Evolutionary conservation across 176 grass and related monocot genomes (phyloP), one percentile per base, ranked within the genome.

Genomic region (Thalia dealbata): DNA sequence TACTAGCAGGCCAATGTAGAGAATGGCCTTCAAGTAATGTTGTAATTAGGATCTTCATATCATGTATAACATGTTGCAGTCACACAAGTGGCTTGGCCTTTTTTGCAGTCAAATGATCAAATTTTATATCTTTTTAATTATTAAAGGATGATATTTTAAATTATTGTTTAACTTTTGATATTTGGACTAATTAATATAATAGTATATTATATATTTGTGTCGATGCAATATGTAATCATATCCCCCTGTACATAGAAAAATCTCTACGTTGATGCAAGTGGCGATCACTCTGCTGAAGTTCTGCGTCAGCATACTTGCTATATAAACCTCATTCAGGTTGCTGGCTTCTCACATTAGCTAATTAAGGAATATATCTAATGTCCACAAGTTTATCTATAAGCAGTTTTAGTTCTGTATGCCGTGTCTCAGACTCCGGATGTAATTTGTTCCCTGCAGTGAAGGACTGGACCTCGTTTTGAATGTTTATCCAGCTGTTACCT

Each of bases 401-500:
- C 19, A 67, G 64, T 67, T 68, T 23, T 42, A 43, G 38, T 68
- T 13, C 38, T 68, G 32, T 32, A 14, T 44, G 38, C 11, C 10
- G 43, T 15, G 19, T n/a, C 30, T 73, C 52, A 61, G 54, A 61
- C 23, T 3, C 18, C 41, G 12, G 12, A 25, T 55, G 10, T 68
- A 11, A 67, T 55, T 67, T 52, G 45, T 67, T 28, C 26, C 75
- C 75, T 68, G 63, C 75, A 43, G 75, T 77, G 52, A 77, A 77
- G 56, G 75, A 77, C 1, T 77, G 45, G 21, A 77, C 10, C 55
- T 77, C 24, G 21, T 77, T 67, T 42, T 38, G 52, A 24, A 68
- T 77, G 65, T 32, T 52, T 30, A 70, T 35, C 76, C 76, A 70
- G 41, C 76, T 78, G n/a, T 28, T 78, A 69, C 76, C 76, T 10